Evolutionary conservation across 1,284 basidiomycete genomes (phyloP), one percentile per base, ranked within the genome.

Genomic region (Peniophora sp.): DNA sequence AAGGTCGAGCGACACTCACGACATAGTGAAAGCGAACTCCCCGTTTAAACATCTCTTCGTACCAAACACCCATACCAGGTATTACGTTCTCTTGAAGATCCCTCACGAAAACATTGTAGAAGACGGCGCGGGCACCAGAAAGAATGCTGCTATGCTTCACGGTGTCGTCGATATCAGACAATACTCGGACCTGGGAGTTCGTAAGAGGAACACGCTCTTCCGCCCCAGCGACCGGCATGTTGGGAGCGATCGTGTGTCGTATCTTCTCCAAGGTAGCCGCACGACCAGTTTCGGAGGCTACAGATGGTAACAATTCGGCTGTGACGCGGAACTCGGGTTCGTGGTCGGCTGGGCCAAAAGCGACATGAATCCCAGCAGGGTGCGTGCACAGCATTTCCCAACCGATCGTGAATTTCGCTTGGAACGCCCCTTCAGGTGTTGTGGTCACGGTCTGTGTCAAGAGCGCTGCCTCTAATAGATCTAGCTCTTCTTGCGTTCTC

Each of bases 161-260:
- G 0, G 95, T 98, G 65, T 98, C 95, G 64, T 98, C 95, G 44
- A 98, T 87, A 62, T 98, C 95, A 1, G 91, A 95, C 32, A 97
- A 85, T 50, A 97, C 76, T 8, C 90, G 81, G 12, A 92, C 64
- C 1, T 75, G 74, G 1, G 75, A 73, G 59, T 80, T 67, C 0
- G 81, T 77, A 12, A 85, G 69, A 0, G 81, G 71, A 1, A 84
- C 65, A 0, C 27, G 35, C 32, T 57, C 53, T 19, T 35, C 25
- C 5, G 67, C 63, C 2, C 70, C 58, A 1, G 67, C 62, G 5
- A 70, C 66, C 2, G 69, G 53, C 17, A 43, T 25, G 20, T 25
- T 22, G 3, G 51, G 9, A 11, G 41, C 48, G 41, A 9, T 50
- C 12, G 3, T 45, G n/a, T 24, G 19, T 17, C 38, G 38, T 17